Evolutionary conservation across 2,329 filamentous ascomycete genomes (phyloP).

Genomic region (Curvularia lunata): DNA sequence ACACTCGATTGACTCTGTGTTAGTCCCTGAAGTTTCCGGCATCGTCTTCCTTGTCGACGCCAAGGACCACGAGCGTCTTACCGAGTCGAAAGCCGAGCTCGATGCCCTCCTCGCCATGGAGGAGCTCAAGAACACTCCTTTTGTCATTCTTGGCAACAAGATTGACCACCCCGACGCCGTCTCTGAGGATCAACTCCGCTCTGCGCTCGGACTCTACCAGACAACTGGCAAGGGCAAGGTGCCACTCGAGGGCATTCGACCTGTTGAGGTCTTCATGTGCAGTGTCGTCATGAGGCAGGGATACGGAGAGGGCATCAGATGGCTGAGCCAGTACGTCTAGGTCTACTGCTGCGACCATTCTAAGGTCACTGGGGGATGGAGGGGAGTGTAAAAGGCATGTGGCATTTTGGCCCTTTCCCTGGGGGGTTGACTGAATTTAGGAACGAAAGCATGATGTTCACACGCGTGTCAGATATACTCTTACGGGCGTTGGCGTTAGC

Average conservation of each 20-base stretch:
- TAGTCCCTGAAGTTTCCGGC: constrained; percentile 59
- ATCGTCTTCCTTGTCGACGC: constrained; percentile 98
- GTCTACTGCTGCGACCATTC: not conserved
- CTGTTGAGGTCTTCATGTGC: constrained; percentile 96
- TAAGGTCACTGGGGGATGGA: not conserved
- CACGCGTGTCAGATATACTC: constrained; percentile 17
- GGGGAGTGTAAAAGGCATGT: constrained; percentile 1
- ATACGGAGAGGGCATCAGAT: constrained; percentile 52
- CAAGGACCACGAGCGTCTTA: constrained; percentile 93
- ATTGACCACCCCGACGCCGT: constrained; percentile 97
- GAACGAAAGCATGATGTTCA: constrained; percentile 17
- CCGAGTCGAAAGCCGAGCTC: constrained; percentile 94
- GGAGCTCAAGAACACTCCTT: constrained; percentile 92
- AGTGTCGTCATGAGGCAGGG: constrained; percentile 97
- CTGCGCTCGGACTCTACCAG: constrained; percentile 91
- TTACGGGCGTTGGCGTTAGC: constrained; percentile 27
- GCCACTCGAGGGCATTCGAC: constrained; percentile 46
- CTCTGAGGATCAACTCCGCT: constrained; percentile 91
- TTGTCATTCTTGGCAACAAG: constrained; percentile 97
- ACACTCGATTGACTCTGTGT: constrained; percentile 11
- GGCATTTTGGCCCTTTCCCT: constrained; percentile 1
- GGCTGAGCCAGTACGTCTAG: constrained; percentile 53
- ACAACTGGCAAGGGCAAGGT: constrained; percentile 50
- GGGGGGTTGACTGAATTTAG: constrained; percentile 5
- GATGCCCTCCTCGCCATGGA: constrained; percentile 95